Evolutionary conservation across 306 rosid species (phyloP), one percentile per base, ranked within the genome.

Genomic region (Prosopis cineraria): DNA sequence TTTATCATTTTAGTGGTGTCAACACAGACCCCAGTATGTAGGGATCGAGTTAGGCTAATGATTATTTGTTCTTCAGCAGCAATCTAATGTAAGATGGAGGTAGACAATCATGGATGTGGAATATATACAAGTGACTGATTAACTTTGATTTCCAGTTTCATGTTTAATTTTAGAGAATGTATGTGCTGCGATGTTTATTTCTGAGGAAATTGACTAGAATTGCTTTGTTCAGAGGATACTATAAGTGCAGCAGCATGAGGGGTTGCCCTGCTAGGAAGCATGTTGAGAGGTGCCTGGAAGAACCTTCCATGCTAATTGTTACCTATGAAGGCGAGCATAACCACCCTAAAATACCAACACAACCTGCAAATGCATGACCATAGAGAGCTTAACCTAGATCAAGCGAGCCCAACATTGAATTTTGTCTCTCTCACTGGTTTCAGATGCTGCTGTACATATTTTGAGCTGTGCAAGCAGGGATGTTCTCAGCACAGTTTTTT

Each of bases 191-290:
- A 5, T 50, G 22, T 85, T 74, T 53, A 75, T 53, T 10, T 59
- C 17, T 31, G 86, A 71, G 58, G 72, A 82, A 76, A 68, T 44
- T n/a, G 69, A 78, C 52, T 70, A 47, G 74, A 62, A 20, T 60
- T 56, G 50, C 68, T 74, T 70, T 85, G 68, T 88, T 81, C 85
- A 96, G 99, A 96, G 99, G 99, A 68, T 96, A 96, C 84, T 96
- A 96, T 52, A 96, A 96, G 85, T 96, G 99, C 81, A 96, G 99
- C 88, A 96, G 99, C 94, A 96, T 96, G 98, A 90, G 99, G 85
- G 99, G 99, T 37, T 96, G 99, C 76, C 99, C 99, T 20, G 99
- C 99, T 22, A 96, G 99, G 87, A 96, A 96, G 87, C 99, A 96
- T 52, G 99, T 96, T 5, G 99, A 96, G 85, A 88, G 99, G 85